Evolutionary conservation across 2,329 filamentous ascomycete genomes (phyloP).

Genomic region (Aspergillus carbonarius): DNA sequence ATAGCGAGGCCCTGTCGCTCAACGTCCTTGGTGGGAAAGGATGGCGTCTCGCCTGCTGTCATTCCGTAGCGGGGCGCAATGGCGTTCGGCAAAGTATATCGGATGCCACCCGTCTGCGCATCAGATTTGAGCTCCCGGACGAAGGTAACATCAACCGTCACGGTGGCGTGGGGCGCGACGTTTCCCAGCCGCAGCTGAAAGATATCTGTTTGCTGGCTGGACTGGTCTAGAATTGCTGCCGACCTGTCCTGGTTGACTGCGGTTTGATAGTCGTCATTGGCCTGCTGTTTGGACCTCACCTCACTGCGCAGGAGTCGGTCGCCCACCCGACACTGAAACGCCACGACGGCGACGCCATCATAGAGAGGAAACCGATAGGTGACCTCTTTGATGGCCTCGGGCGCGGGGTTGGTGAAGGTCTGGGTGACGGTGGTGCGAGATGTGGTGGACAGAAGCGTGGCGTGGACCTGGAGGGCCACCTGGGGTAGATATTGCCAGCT

Average conservation of each 20-base stretch:
- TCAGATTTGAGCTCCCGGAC: conserved; percentile 72
- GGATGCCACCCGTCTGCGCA: conserved; percentile 63
- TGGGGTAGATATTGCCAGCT: conserved; percentile 56
- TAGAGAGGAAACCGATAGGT: conserved; percentile 71
- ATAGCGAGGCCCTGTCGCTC: conserved; percentile 48
- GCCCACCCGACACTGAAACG: conserved; percentile 65
- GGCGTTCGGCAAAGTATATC: conserved; percentile 66
- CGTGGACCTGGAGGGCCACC: conserved; percentile 57
- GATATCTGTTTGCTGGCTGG: conserved; percentile 60
- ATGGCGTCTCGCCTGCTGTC: neutral
- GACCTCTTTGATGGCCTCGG: conserved; percentile 52
- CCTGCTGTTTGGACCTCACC: conserved; percentile 65
- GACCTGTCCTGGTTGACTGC: conserved; percentile 60
- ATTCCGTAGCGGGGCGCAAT: conserved; percentile 67
- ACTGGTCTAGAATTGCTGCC: conserved; percentile 66
- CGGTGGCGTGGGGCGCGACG: conserved; percentile 57
- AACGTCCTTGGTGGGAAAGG: neutral
- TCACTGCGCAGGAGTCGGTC: conserved; percentile 57
- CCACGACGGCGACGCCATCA: conserved; percentile 68
- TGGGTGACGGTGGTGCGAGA: conserved; percentile 56
- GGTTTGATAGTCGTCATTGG: conserved; percentile 58
- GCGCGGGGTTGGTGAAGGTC: conserved; percentile 61
- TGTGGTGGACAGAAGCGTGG: conserved; percentile 59
- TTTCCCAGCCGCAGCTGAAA: conserved; percentile 70
- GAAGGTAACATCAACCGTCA: conserved; percentile 64